phyloP scores from a whole-genome alignment of 2,329 filamentous ascomycete genomes.

The Didymosphaeria variabile region DNA sequence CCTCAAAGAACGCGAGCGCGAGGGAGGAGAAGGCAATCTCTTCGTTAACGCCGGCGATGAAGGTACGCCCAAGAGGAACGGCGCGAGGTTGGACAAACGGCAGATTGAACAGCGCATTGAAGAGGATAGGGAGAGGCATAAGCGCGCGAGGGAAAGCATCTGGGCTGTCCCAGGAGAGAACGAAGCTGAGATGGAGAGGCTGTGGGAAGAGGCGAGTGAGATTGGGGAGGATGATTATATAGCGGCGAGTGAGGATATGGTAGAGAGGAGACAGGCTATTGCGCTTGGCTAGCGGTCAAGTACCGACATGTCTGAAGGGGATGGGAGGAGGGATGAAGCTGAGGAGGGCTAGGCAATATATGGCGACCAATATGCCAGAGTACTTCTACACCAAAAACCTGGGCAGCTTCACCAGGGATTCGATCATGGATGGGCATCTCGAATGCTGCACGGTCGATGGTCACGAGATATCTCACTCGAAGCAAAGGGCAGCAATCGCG shows the following conservation, averaged over 20 bases:
- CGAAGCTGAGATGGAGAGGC: constrained; percentile 74
- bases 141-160: constrained; percentile 87
- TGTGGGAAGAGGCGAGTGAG: constrained; percentile 89
- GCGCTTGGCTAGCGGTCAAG: constrained; percentile 44
- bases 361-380: too few species aligned
- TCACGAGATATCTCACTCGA: too few species aligned
- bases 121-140: constrained; percentile 94
- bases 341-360: background rate
- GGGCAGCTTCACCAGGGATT: too few species aligned
- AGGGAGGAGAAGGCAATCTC: constrained; percentile 51
- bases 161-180: constrained; percentile 80
- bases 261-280: constrained; percentile 61
- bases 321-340: background rate
- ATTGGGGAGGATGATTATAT: constrained; percentile 87
- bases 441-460: too few species aligned
- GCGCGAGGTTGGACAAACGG: constrained; percentile 75
- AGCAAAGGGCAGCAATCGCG: too few species aligned
- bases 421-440: too few species aligned
- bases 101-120: constrained; percentile 97
- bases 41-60: constrained; percentile 22
- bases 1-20: constrained; percentile 81
- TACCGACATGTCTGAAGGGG: background rate
- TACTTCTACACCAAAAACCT: too few species aligned
- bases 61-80: constrained; percentile 36
- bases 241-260: constrained; percentile 76